Evolutionary conservation across 2,329 filamentous ascomycete genomes (phyloP).

Genomic region (Talaromyces sp.): DNA sequence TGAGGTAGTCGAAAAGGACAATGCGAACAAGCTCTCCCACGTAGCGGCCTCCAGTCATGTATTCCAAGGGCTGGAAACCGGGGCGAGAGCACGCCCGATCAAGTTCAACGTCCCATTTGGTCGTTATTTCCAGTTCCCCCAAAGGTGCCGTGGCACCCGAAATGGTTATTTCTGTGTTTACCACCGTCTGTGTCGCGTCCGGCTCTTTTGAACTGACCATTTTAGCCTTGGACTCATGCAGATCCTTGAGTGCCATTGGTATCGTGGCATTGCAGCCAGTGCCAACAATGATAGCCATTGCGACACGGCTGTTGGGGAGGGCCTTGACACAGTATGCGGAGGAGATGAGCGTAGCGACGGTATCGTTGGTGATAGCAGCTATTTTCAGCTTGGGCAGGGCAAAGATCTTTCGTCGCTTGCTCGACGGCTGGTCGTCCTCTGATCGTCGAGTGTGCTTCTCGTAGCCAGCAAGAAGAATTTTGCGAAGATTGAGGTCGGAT

Average conservation of each 20-base stretch:
- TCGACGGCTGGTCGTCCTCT: constrained; percentile 34
- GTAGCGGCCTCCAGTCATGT: constrained; percentile 76
- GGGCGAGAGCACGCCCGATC: constrained; percentile 62
- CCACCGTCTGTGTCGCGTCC: constrained; percentile 59
- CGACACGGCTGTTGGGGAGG: constrained; percentile 56
- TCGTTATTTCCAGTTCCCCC: constrained; percentile 54
- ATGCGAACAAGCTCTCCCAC: constrained; percentile 70
- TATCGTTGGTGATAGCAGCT: constrained; percentile 73
- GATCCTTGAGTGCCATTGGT: constrained; percentile 56
- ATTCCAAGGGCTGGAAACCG: constrained; percentile 76
- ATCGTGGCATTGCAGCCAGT: constrained; percentile 79
- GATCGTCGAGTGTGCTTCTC: constrained; percentile 43
- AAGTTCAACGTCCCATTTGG: constrained; percentile 62
- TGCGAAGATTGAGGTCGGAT: constrained; percentile 49
- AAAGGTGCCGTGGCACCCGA: constrained; percentile 66
- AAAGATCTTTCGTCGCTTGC: constrained; percentile 40
- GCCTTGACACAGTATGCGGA: constrained; percentile 66
- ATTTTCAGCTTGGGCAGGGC: constrained; percentile 62
- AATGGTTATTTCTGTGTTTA: constrained; percentile 83
- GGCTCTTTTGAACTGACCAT: constrained; percentile 42
- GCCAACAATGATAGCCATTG: constrained; percentile 75
- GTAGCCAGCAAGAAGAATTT: constrained; percentile 50
- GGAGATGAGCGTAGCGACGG: constrained; percentile 72
- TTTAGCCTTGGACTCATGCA: constrained; percentile 59
- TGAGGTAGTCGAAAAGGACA: constrained; percentile 61